Percentiles rank a stretch among this genome's conserved stretches.
Conservation (phyloP, 2,329 filamentous ascomycete species). For the Biscogniauxia marginata region DNA sequence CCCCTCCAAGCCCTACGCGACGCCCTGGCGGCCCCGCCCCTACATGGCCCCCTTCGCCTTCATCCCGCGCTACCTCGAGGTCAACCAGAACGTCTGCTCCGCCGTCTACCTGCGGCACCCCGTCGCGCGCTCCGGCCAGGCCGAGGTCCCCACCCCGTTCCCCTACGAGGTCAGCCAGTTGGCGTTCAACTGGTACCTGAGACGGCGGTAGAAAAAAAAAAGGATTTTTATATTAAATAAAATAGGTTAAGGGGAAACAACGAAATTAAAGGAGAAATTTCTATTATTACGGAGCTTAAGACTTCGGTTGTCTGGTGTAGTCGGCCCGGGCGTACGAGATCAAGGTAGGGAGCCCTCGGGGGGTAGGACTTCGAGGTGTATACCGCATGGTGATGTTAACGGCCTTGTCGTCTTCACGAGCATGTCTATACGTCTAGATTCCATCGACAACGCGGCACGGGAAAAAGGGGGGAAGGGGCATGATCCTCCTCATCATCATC, state of each 20-base stretch:
- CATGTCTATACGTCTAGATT: too few relatives aligned
- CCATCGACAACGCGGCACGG: too few relatives aligned
- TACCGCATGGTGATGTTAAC: too few relatives aligned
- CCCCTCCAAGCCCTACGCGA: slow-evolving; percentile 76
- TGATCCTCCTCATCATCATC: too few relatives aligned
- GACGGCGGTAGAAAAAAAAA: slow-evolving; percentile 59
- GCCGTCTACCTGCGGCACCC: slow-evolving; percentile 95
- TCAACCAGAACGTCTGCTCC: slow-evolving; percentile 95
- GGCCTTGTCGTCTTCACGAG: too few relatives aligned
- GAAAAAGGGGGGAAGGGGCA: too few relatives aligned
- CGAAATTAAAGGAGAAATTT: too few relatives aligned
- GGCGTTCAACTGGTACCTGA: slow-evolving; percentile 92
- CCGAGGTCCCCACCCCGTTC: slow-evolving; percentile 86
- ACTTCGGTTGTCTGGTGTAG: too few relatives aligned
- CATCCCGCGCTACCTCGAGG: slow-evolving; percentile 92
- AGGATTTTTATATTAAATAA: neutral
- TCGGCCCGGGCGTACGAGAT: too few relatives aligned
- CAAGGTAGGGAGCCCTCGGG: too few relatives aligned
- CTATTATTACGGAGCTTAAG: too few relatives aligned
- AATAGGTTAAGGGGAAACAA: neutral
- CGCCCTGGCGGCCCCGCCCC: slow-evolving; percentile 82
- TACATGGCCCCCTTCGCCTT: slow-evolving; percentile 94
- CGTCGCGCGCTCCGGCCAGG: slow-evolving; percentile 76
- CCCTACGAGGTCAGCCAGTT: slow-evolving; percentile 67
- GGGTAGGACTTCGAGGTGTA: too few relatives aligned